Evolutionary conservation across 371 early-diverging fungal genomes (phyloP), one percentile per base, ranked within the genome.

Genomic region (Mucor plumbeus): DNA sequence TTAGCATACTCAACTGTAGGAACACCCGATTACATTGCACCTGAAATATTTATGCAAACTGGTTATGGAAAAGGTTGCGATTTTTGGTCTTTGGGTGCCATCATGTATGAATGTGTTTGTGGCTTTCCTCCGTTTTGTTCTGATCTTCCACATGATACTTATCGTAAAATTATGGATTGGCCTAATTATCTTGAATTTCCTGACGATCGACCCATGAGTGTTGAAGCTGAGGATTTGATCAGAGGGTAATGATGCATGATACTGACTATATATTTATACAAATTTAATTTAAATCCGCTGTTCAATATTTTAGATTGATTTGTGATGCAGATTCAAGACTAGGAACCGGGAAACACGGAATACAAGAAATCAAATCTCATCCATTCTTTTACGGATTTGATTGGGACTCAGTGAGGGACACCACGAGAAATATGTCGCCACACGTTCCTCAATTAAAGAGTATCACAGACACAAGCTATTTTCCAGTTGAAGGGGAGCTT

Each of bases 51-150:
- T 74, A 72, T 91, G 70, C 93, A 93, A 57, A 88, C 91, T 57
- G 97, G 99, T 3, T 99, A 99, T 83, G 94, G 96, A 50, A 93
- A 95, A 76, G 95, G 94, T 50, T 97, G 96, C 73, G 99, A 99
- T 85, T 97, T 97, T 94, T 99, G 99, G 99, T 94, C 97, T 7
- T 78, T 99, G 6, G 99, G 99, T 6, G 97, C 98, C 3, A 95
- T 99, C 68, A 92, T 99, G 89, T 99, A 93, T 77, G 99, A 99
- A 77, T 92, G 98, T 66, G 83, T 98, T 54, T 92, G 95, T 48
- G 99, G 99, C 0, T 97, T 95, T 65, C 98, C 99, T 34, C 99
- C 99, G 4, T 99, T 99, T 78, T 97, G 97, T 75, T 91, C 93
- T 48, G 98, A 97, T 62, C 91, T 90, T 59, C 91, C 97, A 31